Base-by-base conservation (phyloP, 108 stramenopile genomes). In the Chaetoceros tenuissimus region DNA sequence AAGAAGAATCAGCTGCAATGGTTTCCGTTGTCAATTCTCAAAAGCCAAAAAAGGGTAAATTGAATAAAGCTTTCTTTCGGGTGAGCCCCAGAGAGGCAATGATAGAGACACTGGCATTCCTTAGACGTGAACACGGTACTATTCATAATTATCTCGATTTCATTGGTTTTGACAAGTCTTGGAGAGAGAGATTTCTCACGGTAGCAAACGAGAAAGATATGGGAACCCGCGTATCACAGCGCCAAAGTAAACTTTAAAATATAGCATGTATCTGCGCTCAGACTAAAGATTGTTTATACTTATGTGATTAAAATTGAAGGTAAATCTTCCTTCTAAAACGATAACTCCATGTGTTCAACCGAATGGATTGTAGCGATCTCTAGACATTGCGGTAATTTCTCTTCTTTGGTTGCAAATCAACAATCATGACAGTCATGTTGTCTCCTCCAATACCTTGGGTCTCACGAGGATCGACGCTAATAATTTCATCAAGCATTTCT, bases 401-500 rank as follows among this genome's bases (percentile, higher is more conserved):
- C 18, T 52, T 71, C n/a, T 50, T 5, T 16, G 84, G 82, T 55
- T 76, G 80, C 19, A 95, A 64, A 70, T 89, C 87, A 45, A 95
- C 69, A 58, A 95, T 84, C 74, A 95, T 79, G 3, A 87, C 63
- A 10, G 90, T 95, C 94, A 95, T 95, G 66, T 95, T 95, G 52
- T 95, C 94, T 16, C 90, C 91, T 17, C 94, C 94, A 63, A 93
- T 95, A 10, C 94, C 94, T 62, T 92, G 89, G 43, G 94, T 82
- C 23, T 74, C 77, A 20, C 94, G 64, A 18, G 94, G 94, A 65
- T 95, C 89, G 18, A 73, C 75, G 45, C 80, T 82, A 21, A 95
- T 67, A 49, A 92, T 92, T 8, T 81, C 72, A 64, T 92, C 82
- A 45, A 95, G 63, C 84, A 87, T 81, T 61, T 88, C 85, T 16